A percentile compares a stretch with the other conserved stretches of the same genome.
Evolutionary conservation across 768 basidiomycete species (phyloP).

Genomic region (Phanerodontia chrysosporium): DNA sequence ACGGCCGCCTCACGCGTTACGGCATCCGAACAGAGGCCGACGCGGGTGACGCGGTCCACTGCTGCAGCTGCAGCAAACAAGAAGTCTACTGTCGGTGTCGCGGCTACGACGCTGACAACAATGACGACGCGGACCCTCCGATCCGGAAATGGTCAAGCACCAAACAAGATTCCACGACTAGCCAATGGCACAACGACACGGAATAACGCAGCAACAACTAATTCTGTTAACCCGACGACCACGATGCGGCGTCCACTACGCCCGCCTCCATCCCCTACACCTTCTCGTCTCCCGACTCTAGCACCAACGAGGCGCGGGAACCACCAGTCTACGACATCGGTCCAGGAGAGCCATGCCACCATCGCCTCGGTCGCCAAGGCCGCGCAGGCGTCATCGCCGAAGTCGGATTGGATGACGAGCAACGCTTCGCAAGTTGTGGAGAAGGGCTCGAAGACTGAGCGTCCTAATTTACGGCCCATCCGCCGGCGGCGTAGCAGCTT

Average conservation of each 20-base stretch:
- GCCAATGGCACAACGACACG: constrained; percentile 44
- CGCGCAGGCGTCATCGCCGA: constrained; percentile 39
- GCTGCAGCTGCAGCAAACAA: constrained; percentile 33
- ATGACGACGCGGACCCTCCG: constrained; percentile 22
- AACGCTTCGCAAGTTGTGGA: constrained; percentile 67
- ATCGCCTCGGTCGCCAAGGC: constrained; percentile 34
- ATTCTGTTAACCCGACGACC: constrained; percentile 25
- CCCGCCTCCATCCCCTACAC: constrained; percentile 59
- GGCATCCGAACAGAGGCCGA: constrained; percentile 70
- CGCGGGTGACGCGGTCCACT: constrained; percentile 69
- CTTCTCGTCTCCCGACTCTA: constrained; percentile 76
- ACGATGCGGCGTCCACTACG: constrained; percentile 32
- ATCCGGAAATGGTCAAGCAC: constrained; percentile 23
- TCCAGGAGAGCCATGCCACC: constrained; percentile 34
- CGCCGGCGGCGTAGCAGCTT: constrained; percentile 82
- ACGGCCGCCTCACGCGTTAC: constrained; percentile 39
- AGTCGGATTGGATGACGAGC: constrained; percentile 66
- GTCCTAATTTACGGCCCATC: constrained; percentile 70
- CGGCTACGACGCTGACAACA: constrained; percentile 16
- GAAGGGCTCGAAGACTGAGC: constrained; percentile 65
- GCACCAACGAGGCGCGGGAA: constrained; percentile 48
- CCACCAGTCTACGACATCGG: constrained; percentile 37
- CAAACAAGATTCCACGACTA: constrained; percentile 38
- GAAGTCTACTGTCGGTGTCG: constrained; percentile 6
- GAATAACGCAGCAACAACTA: constrained; percentile 40